Percentiles rank a stretch among this genome's conserved stretches.
Evolutionary conservation across 352 stramenopile genomes (phyloP).

Genomic region (Thraustotheca clavata): DNA sequence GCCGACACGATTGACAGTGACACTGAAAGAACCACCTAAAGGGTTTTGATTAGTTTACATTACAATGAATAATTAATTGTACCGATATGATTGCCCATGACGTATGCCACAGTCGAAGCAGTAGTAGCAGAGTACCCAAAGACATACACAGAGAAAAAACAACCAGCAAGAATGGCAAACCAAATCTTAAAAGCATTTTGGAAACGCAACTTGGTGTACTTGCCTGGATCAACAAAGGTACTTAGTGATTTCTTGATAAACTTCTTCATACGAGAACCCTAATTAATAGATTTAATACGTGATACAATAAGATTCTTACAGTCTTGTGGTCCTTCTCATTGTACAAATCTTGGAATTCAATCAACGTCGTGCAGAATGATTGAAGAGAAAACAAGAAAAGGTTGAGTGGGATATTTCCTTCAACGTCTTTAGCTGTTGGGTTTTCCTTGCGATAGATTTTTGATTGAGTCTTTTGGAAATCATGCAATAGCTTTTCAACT

Average conservation of each 20-base stretch:
- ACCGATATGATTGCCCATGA: conserved; percentile 73
- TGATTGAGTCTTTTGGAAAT: conserved; percentile 53
- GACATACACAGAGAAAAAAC: conserved; percentile 61
- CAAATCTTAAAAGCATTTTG: conserved; percentile 49
- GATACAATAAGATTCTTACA: not conserved
- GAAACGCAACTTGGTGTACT: conserved; percentile 36
- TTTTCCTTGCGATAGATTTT: conserved; percentile 42
- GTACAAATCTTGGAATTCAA: conserved; percentile 58
- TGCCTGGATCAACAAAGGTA: conserved; percentile 35
- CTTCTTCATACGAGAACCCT: conserved; percentile 32
- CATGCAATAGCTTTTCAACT: conserved; percentile 58
- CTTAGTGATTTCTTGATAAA: conserved; percentile 45
- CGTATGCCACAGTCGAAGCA: conserved; percentile 50
- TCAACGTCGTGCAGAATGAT: conserved; percentile 67
- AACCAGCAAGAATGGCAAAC: conserved; percentile 50
- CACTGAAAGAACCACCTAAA: conserved; percentile 52
- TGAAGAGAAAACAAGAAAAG: conserved; percentile 80
- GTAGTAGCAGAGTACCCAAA: conserved; percentile 67
- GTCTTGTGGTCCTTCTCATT: conserved; percentile 50
- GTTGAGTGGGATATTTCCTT: conserved; percentile 71
- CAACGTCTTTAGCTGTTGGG: conserved; percentile 52
- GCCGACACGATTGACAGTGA: conserved; percentile 74
- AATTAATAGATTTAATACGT: not conserved
- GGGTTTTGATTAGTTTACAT: not conserved
- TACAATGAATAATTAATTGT: not conserved